Evolutionary conservation across 129 eudicot genomes (phyloP).

Genomic region (Arctium lappa): DNA sequence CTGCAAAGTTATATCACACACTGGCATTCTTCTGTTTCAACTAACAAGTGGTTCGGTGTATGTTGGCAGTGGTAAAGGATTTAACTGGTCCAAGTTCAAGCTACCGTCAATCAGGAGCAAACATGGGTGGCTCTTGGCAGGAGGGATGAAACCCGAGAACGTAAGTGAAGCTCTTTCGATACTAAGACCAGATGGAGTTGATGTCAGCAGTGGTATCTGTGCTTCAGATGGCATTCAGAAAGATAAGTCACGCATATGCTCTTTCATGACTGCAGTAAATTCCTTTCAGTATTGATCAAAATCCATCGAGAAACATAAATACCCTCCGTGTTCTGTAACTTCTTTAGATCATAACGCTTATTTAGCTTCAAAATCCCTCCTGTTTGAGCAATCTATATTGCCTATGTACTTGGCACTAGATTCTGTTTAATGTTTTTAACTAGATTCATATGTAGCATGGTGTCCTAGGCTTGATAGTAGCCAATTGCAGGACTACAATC

Average conservation of each 20-base stretch:
- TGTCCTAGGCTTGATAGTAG: neutral
- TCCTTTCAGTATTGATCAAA: slow-evolving; percentile 46
- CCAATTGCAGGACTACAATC: neutral
- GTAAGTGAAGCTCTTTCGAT: slow-evolving; percentile 56
- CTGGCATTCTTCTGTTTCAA: neutral
- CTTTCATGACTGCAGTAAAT: slow-evolving; percentile 70
- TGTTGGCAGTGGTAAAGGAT: slow-evolving; percentile 80
- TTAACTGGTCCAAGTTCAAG: slow-evolving; percentile 77
- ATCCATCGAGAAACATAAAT: neutral
- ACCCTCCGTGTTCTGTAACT: neutral
- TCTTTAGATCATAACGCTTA: neutral
- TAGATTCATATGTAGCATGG: neutral
- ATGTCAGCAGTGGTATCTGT: slow-evolving; percentile 97
- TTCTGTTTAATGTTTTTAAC: neutral
- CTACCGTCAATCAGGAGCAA: slow-evolving; percentile 72
- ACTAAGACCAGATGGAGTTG: slow-evolving; percentile 75
- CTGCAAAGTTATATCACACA: neutral
- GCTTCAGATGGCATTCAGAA: slow-evolving; percentile 80
- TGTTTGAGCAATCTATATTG: neutral
- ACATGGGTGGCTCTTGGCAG: slow-evolving; percentile 91
- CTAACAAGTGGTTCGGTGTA: slow-evolving; percentile 12
- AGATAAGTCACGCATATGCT: slow-evolving; percentile 57
- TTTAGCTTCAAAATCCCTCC: too few species aligned
- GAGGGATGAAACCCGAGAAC: slow-evolving; percentile 84
- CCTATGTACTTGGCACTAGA: neutral